Percentiles rank a stretch among this genome's conserved stretches.
phyloP scores from a whole-genome alignment of 441 rosid species.

The Syzygium malaccense region DNA sequence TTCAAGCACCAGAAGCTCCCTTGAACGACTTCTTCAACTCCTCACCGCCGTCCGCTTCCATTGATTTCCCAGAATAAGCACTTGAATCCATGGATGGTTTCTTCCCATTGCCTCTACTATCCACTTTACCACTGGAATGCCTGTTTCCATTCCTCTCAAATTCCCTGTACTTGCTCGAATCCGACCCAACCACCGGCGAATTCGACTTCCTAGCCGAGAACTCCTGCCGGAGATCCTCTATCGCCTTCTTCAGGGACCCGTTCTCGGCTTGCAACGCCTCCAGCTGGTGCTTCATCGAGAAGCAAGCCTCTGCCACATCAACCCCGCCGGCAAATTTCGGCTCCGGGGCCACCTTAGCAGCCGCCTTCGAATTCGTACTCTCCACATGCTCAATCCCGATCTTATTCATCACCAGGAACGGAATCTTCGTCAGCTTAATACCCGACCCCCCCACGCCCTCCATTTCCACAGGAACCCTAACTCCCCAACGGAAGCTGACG shows the following conservation, averaged over 20 bases:
- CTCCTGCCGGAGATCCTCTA: conserved; percentile 66
- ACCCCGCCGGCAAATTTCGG: conserved; percentile 5
- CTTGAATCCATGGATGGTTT: neutral
- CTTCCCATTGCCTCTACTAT: conserved; percentile 35
- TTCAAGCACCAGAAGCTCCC: conserved; percentile 25
- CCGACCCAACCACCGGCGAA: conserved; percentile 12
- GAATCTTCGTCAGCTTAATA: conserved; percentile 50
- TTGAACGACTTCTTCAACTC: conserved; percentile 47
- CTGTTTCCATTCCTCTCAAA: conserved; percentile 29
- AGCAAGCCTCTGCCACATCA: conserved; percentile 45
- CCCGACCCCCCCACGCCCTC: conserved; percentile 24
- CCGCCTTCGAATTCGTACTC: conserved; percentile 15
- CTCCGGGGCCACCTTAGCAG: conserved; percentile 7
- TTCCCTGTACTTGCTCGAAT: conserved; percentile 33
- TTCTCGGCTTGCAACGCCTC: conserved; percentile 65
- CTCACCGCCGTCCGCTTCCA: conserved; percentile 35
- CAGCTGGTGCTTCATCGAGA: conserved; percentile 41
- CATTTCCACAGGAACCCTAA: conserved; percentile 62
- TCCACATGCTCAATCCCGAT: conserved; percentile 75
- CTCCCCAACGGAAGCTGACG: conserved; percentile 80
- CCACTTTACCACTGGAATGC: conserved; percentile 1
- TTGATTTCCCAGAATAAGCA: conserved; percentile 11
- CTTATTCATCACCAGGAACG: conserved; percentile 76
- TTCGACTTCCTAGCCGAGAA: conserved; percentile 16
- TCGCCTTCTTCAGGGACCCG: conserved; percentile 42